Conservation (phyloP, 495 filamentous ascomycete species). For the Lasiosphaeria miniovina region DNA sequence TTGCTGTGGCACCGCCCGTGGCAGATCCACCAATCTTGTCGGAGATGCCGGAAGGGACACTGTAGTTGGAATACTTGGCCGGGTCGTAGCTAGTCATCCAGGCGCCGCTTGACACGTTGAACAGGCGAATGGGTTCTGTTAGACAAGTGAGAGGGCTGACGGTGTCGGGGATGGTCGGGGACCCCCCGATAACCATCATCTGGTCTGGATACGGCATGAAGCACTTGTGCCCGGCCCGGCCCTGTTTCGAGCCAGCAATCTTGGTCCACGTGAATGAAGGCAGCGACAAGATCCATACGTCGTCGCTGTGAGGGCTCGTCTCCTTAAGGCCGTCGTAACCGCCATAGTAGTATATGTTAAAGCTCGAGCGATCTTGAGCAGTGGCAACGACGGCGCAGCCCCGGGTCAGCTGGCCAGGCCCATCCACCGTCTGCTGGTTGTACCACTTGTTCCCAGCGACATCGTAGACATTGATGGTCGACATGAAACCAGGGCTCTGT, state of each 20-base stretch:
- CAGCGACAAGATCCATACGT: constrained; percentile 71
- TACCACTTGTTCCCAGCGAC: constrained; percentile 57
- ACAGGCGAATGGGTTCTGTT: constrained; percentile 55
- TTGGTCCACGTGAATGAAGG: constrained; percentile 77
- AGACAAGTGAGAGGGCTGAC: constrained; percentile 43
- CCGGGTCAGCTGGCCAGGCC: constrained; percentile 56
- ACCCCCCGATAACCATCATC: constrained; percentile 69
- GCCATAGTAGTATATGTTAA: constrained; percentile 76
- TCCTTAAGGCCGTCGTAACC: constrained; percentile 55
- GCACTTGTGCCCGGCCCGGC: constrained; percentile 62
- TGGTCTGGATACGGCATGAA: constrained; percentile 68
- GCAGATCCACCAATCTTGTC: constrained; percentile 59
- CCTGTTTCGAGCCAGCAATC: constrained; percentile 46
- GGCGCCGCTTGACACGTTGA: constrained; percentile 57
- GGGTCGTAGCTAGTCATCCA: constrained; percentile 65
- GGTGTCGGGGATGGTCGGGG: constrained; percentile 15
- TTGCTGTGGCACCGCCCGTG: constrained; percentile 59
- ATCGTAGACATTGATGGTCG: constrained; percentile 67
- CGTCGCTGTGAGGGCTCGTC: constrained; percentile 47
- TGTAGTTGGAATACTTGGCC: constrained; percentile 52
- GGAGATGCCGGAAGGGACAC: constrained; percentile 57
- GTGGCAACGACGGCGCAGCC: constrained; percentile 66
- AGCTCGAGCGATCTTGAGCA: constrained; percentile 58
- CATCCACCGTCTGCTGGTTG: constrained; percentile 56
- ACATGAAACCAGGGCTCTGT: constrained; percentile 59